phyloP scores from a whole-genome alignment of 1,139 yeast species.

The Scheffersomyces quercinus region DNA sequence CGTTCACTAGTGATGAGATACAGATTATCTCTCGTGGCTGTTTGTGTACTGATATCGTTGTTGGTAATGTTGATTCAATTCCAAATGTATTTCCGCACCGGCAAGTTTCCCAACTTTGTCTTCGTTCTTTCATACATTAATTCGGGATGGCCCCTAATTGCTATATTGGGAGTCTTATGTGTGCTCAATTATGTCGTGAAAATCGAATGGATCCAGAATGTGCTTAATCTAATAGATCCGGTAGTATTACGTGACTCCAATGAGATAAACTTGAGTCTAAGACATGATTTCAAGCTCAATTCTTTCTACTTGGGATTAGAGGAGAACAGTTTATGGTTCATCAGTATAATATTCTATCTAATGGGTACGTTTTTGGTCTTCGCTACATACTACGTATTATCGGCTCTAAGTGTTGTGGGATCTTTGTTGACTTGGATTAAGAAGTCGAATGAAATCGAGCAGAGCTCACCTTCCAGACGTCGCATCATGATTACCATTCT shows the following conservation, averaged over 20 bases:
- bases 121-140: constrained; percentile 40
- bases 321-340: constrained; percentile 53
- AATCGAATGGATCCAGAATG: constrained; percentile 16
- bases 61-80: constrained; percentile 50
- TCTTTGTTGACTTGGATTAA: constrained; percentile 32
- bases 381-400: constrained; percentile 11
- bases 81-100: constrained; percentile 32
- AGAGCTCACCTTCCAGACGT: constrained; percentile 12
- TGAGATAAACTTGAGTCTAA: constrained; percentile 29
- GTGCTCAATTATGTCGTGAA: constrained; percentile 42
- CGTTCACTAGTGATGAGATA: constrained; percentile 61
- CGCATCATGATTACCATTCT: constrained; percentile 35
- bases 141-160: constrained; percentile 20
- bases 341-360: constrained; percentile 59
- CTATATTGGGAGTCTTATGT: constrained; percentile 17
- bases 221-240: constrained; percentile 54
- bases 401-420: constrained; percentile 25
- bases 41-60: constrained; percentile 52
- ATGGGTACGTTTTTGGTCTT: constrained; percentile 38
- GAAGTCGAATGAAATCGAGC: background rate
- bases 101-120: constrained; percentile 52
- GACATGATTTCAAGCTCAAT: constrained; percentile 27
- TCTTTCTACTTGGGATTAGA: constrained; percentile 67
- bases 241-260: constrained; percentile 44
- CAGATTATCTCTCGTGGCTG: constrained; percentile 60